Evolutionary conservation across 345 rosid species (phyloP), one percentile per base, ranked within the genome.

Genomic region (Passiflora organensis): DNA sequence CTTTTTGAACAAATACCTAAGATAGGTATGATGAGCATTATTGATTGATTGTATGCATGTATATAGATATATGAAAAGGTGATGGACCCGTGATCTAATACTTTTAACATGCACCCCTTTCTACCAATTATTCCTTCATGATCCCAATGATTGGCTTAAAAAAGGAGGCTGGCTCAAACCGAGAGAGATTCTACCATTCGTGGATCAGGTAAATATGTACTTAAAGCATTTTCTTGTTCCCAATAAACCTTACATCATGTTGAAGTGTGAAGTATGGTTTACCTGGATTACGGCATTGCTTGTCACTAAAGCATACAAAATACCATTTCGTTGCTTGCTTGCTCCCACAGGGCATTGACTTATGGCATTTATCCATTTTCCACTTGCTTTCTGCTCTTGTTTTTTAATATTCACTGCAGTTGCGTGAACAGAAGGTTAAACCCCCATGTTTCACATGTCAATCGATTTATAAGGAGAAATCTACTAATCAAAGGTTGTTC

Each of bases 81-180:
- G 25, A 67, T 53, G 65, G 71, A 71, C 76, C 73, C 70, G 50
- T 71, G 24, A 52, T 77, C 77, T 51, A 34, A 70, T 67, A 45
- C 52, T 49, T 64, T 74, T 43, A 51, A 38, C 62, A 51, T 72
- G 68, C n/a, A n/a, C n/a, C n/a, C 76, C 56, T 46, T 59, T 63
- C 50, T 15, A 50, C 65, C 67, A 51, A 67, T 70, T 73, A 73
- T 75, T 72, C 77, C 65, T 58, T 23, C 1, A 53, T 58, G 55
- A 67, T 56, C 53, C 76, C 78, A 72, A 80, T 73, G 66, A 73
- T 71, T 76, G 70, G 79, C 43, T 69, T 54, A 48, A 65, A 71
- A 67, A 49, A n/a, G n/a, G n/a, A n/a, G 20, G 25, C 56, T 53
- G 58, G 55, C 66, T 48, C 36, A 63, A 50, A 65, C 6, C 17